phyloP scores from a whole-genome alignment of 208 protist species.

The Balamuthia mandrillaris region DNA sequence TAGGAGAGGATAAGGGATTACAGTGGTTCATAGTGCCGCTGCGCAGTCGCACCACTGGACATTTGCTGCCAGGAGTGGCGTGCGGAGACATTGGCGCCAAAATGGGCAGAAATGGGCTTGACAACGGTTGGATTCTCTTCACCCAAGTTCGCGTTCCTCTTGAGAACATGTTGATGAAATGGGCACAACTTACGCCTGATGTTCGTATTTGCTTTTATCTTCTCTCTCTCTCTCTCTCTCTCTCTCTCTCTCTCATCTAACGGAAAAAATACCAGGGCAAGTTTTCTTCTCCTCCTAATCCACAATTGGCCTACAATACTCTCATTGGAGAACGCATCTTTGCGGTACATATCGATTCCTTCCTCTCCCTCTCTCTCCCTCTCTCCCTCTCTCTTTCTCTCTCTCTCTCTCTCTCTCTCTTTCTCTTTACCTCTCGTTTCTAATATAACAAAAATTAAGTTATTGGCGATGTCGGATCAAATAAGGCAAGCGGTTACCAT shows the following conservation, averaged over 20 bases:
- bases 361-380: too few species aligned
- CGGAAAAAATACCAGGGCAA: not conserved
- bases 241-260: too few species aligned
- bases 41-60: constrained; percentile 3
- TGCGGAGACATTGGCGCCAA: constrained; percentile 61
- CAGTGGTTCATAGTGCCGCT: constrained; percentile 62
- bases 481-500: constrained; percentile 34
- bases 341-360: not conserved
- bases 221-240: not conserved
- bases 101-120: constrained; percentile 50
- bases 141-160: constrained; percentile 52
- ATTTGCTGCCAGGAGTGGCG: constrained; percentile 37
- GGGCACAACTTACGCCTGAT: not conserved
- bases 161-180: constrained; percentile 43
- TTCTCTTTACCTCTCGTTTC: too few species aligned
- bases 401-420: too few species aligned
- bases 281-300: not conserved
- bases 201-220: not conserved
- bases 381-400: too few species aligned
- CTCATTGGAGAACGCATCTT: not conserved
- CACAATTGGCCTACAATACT: not conserved
- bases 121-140: constrained; percentile 64
- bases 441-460: too few species aligned
- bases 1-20: constrained; percentile 51
- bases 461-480: too few species aligned